Evolutionary conservation across 306 rosid genomes (phyloP).

Genomic region (Cicer judaicum): DNA sequence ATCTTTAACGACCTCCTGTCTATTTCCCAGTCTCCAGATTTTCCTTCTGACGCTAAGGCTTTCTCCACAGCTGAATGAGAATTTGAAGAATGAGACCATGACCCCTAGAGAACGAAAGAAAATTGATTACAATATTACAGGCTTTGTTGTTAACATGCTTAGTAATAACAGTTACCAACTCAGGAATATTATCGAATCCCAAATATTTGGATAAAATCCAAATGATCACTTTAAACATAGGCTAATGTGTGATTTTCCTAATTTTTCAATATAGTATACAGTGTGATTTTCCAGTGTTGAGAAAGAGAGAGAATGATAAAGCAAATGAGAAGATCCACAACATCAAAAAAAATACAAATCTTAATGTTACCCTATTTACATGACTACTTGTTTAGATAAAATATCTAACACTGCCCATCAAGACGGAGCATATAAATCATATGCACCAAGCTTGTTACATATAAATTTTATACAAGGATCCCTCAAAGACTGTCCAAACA

Average conservation of each 20-base stretch:
- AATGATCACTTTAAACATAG: slow-evolving; percentile 15
- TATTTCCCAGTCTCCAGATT: slow-evolving; percentile 87
- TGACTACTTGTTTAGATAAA: too few relatives aligned
- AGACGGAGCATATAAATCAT: too few relatives aligned
- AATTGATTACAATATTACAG: slow-evolving; percentile 25
- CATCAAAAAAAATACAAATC: neutral
- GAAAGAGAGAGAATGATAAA: neutral
- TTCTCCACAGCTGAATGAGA: slow-evolving; percentile 69
- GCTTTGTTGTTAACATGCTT: slow-evolving; percentile 12
- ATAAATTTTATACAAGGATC: too few relatives aligned
- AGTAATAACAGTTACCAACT: slow-evolving; percentile 5
- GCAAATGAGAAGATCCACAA: neutral
- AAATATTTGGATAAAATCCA: slow-evolving; percentile 12
- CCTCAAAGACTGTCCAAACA: neutral
- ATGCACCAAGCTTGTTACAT: too few relatives aligned
- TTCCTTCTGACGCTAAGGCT: slow-evolving; percentile 58
- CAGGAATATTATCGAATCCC: neutral
- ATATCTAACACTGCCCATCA: too few relatives aligned
- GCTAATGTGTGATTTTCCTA: neutral
- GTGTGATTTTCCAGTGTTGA: neutral
- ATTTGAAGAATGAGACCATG: slow-evolving; percentile 85
- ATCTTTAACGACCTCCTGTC: slow-evolving; percentile 86
- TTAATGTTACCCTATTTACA: too few relatives aligned
- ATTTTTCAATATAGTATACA: neutral
- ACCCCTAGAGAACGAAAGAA: slow-evolving; percentile 64